A percentile compares a stretch with the other conserved stretches of the same genome.
Evolutionary conservation across 257 asterid species (phyloP).

Genomic region (Parsonsia alboflavescens): DNA sequence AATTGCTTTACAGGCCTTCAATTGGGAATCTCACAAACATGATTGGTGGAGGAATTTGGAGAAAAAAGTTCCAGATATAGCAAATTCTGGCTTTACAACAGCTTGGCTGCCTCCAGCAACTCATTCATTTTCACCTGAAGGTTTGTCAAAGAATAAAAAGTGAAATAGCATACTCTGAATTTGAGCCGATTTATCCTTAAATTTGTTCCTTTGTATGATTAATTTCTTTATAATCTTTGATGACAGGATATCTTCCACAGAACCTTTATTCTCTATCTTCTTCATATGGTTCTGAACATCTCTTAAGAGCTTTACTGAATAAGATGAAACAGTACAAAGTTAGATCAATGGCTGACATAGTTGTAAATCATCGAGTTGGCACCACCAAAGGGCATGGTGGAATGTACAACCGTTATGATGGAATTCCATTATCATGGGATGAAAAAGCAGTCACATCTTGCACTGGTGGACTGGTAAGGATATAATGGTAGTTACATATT

Average conservation of each 20-base stretch:
- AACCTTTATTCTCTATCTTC: conserved; percentile 81
- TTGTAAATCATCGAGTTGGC: conserved; percentile 92
- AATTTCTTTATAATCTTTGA: conserved; percentile 17
- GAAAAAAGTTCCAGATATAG: conserved; percentile 75
- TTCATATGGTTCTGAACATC: conserved; percentile 76
- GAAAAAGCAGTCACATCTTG: conserved; percentile 87
- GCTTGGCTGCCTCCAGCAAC: conserved; percentile 94
- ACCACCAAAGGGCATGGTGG: conserved; percentile 85
- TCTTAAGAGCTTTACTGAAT: conserved; percentile 61
- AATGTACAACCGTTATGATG: conserved; percentile 90
- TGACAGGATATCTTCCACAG: conserved; percentile 88
- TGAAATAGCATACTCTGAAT: neutral
- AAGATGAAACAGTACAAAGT: conserved; percentile 84
- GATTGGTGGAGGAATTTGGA: conserved; percentile 91
- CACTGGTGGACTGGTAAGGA: conserved; percentile 84
- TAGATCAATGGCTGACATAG: conserved; percentile 94
- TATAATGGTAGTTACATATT: conserved; percentile 2
- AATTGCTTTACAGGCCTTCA: conserved; percentile 65
- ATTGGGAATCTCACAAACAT: conserved; percentile 94
- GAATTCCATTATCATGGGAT: conserved; percentile 85
- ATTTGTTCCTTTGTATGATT: conserved; percentile 7
- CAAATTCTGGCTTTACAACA: conserved; percentile 85
- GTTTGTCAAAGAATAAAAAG: conserved; percentile 26
- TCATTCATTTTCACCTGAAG: conserved; percentile 78
- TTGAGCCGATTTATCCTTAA: neutral